Base-by-base conservation (phyloP, 768 basidiomycete species). In the Cubamyces sp. region DNA sequence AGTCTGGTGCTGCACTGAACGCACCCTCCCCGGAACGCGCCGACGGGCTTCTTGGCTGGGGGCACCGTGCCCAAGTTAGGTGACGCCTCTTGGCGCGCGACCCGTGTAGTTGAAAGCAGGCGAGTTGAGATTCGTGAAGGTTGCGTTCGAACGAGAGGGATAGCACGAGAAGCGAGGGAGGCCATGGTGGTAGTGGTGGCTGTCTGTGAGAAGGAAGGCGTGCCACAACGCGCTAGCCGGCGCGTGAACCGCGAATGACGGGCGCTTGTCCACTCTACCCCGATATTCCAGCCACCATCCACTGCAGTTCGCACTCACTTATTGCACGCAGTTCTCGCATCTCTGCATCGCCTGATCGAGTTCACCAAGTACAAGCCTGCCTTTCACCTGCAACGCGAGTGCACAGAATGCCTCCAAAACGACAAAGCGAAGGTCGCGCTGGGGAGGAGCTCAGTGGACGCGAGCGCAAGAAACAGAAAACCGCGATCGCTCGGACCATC, bases 21-120 rank as follows among this genome's bases (percentile, higher is more conserved):
- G 64, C 60, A 79, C 78, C 78, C 76, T 64, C 78, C 78, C 42
- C 78, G 75, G 69, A 79, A 78, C 12, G 76, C 78, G 46, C 92
- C 92, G 67, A 94, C 78, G 5, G 92, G 91, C 76, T 84, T 88
- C 80, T 86, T 91, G 64, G 84, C 83, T 15, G 76, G 78, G 21
- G 82, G 80, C 34, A 83, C 73, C 1, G 79, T 74, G 16, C 87
- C 87, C 50, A 88, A 70, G 63, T 84, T 85, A 40, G 84, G 76
- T 18, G 73, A 39, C 15, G 74, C 21, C 8, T 72, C 68, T 63
- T 83, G 81, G 54, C 76, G 79, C 52, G 78, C 65, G 37, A 76
- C 68, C 48, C 70, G 65, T 19, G 82, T 80, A 16, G 79, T 82
- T 1, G 81, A 79, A 42, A 88, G 68, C 18, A 69, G 68, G 41